Evolutionary conservation across 768 basidiomycete species (phyloP).

Genomic region (Mycena galopus): DNA sequence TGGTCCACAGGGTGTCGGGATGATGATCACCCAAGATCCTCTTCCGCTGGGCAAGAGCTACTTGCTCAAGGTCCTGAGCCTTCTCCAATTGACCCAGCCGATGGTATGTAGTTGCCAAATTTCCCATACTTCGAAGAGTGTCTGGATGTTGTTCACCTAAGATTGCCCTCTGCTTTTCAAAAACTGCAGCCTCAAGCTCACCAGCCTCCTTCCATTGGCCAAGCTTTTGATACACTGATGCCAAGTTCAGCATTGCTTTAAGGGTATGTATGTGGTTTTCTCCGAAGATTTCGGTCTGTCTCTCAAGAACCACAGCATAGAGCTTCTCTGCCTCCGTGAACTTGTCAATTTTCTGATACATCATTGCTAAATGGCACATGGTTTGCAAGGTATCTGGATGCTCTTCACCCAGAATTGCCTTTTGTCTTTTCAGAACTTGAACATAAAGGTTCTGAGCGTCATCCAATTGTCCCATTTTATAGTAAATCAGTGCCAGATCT

Average conservation of each 20-base stretch:
- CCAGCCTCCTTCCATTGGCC: not conserved
- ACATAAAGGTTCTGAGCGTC: not conserved
- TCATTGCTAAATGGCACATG: no score
- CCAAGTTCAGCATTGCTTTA: not conserved
- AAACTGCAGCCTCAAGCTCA: not conserved
- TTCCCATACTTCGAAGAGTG: conserved; percentile 19
- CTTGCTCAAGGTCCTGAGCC: conserved; percentile 5
- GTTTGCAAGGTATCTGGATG: not conserved
- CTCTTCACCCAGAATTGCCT: not conserved
- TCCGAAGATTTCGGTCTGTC: not conserved
- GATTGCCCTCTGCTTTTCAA: not conserved
- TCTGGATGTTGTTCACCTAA: conserved; percentile 20
- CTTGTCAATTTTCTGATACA: no score
- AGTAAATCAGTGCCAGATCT: conserved; percentile 11
- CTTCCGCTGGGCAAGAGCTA: not conserved
- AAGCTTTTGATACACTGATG: not conserved
- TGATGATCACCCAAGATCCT: conserved; percentile 20
- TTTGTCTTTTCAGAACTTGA: not conserved
- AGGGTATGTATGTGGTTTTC: not conserved
- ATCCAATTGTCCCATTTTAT: not conserved
- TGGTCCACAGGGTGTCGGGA: conserved; percentile 18
- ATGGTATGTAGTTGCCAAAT: conserved; percentile 23
- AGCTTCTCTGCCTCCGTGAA: no score
- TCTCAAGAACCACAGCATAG: no score
- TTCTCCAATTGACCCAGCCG: conserved; percentile 14